A percentile compares a stretch with the other conserved stretches of the same genome.
Conservation (phyloP, 352 stramenopile species). For the Phytophthora agathidicida region DNA sequence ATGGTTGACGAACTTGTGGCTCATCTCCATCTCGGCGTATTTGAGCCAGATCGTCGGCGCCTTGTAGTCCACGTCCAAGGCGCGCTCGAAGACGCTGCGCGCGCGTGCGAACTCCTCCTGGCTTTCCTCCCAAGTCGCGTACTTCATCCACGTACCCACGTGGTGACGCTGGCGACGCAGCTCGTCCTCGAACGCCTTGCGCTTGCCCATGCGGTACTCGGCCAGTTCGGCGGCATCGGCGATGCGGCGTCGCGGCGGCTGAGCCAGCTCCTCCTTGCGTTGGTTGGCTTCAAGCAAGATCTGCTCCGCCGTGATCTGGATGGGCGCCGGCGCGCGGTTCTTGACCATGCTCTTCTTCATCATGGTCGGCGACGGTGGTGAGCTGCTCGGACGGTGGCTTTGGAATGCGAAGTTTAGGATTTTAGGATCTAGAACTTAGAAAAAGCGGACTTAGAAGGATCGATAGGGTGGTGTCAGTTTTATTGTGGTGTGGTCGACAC, state of each 20-base stretch:
- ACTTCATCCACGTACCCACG: conserved; percentile 98
- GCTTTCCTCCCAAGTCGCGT: conserved; percentile 98
- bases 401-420: conserved; percentile 18
- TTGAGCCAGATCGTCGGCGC: conserved; percentile 96
- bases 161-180: conserved; percentile 96
- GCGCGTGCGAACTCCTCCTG: conserved; percentile 98
- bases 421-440: conserved; percentile 1
- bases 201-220: conserved; percentile 93
- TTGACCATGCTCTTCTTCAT: conserved; percentile 94
- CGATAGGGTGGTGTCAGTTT: conserved; percentile 1
- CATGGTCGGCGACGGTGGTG: conserved; percentile 31
- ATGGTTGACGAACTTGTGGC: conserved; percentile 99
- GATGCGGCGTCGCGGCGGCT: conserved; percentile 83
- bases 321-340: conserved; percentile 97
- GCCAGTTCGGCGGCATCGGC: conserved; percentile 92
- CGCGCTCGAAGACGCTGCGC: conserved; percentile 97
- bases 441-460: neutral
- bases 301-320: conserved; percentile 99
- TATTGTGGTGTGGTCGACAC: neutral
- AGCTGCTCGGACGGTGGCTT: neutral
- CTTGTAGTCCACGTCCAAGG: conserved; percentile 98
- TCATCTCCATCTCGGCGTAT: conserved; percentile 99
- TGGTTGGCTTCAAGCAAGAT: conserved; percentile 95
- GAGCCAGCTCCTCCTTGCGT: conserved; percentile 80
- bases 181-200: conserved; percentile 95